A percentile compares a stretch with the other conserved stretches of the same genome.
These are phyloP conservation scores for Diutina scorzettiae DNA, from an alignment of 1,139 yeast species.

Conservation along the genomic window DNA sequence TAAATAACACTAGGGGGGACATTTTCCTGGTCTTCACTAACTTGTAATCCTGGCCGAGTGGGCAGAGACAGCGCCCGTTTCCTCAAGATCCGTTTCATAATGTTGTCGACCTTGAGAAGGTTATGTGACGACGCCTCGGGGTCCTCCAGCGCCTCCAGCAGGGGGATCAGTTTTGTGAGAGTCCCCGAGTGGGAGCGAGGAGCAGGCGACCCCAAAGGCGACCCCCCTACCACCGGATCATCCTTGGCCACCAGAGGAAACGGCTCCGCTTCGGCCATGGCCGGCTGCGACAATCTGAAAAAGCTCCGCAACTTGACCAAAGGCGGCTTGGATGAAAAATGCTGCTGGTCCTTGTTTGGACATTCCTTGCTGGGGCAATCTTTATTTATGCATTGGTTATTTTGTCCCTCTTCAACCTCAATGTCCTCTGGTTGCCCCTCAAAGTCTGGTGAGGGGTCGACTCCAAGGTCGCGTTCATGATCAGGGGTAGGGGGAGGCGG, in stretches of 20 bases:
- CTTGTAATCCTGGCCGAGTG: background rate
- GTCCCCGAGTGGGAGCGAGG: background rate
- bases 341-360: background rate
- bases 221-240: background rate
- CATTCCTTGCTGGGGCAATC: background rate
- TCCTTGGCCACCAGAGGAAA: background rate
- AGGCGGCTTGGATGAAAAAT: background rate
- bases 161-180: background rate
- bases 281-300: slow-evolving; percentile 3
- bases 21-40: background rate
- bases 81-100: background rate
- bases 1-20: background rate
- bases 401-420: background rate
- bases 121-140: background rate
- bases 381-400: too few species aligned
- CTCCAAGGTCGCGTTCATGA: background rate
- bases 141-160: background rate
- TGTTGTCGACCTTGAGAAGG: slow-evolving; percentile 1
- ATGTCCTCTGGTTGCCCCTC: background rate
- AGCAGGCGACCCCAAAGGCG: background rate
- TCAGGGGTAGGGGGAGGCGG: background rate
- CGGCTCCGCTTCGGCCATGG: background rate
- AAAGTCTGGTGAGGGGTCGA: too few species aligned
- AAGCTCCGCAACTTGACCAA: slow-evolving; percentile 4
- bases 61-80: slow-evolving; percentile 6